Evolutionary conservation across 2,329 filamentous ascomycete species (phyloP).

Genomic region (Ploettnerulaceae sp.): DNA sequence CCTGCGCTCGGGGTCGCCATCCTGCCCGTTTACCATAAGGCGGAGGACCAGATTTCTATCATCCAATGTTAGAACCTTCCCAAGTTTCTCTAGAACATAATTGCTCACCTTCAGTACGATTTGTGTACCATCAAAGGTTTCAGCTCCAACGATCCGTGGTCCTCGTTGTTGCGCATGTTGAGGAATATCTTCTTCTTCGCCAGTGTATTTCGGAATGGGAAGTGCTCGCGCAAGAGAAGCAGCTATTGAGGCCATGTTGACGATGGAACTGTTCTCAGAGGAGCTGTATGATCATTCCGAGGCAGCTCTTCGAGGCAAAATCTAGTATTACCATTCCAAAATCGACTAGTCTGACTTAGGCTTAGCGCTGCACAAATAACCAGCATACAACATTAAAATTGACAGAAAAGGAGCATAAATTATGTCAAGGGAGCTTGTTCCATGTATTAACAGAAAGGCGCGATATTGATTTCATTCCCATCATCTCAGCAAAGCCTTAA

Average conservation of each 20-base stretch:
- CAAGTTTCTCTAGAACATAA: neutral
- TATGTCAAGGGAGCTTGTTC: no score
- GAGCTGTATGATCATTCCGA: constrained; percentile 12
- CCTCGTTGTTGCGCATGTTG: constrained; percentile 69
- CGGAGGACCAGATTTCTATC: constrained; percentile 72
- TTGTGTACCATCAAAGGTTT: constrained; percentile 78
- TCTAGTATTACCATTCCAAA: no score
- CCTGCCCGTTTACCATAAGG: constrained; percentile 80
- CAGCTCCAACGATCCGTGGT: constrained; percentile 74
- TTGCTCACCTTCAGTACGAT: constrained; percentile 66
- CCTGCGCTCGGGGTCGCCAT: constrained; percentile 84
- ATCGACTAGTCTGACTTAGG: no score
- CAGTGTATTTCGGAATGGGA: constrained; percentile 86
- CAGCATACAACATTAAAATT: no score
- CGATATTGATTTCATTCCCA: constrained; percentile 5
- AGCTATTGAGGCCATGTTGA: constrained; percentile 59
- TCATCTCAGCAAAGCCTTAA: neutral
- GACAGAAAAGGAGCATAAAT: no score
- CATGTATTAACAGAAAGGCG: no score
- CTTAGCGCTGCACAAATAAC: no score
- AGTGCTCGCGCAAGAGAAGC: constrained; percentile 73
- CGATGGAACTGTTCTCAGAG: constrained; percentile 7
- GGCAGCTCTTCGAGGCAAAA: constrained; percentile 8
- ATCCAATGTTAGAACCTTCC: constrained; percentile 22
- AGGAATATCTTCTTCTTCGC: constrained; percentile 79